Percentiles rank a stretch among this genome's conserved stretches.
Evolutionary conservation across 345 rosid genomes (phyloP).

Genomic region (Populus alba): DNA sequence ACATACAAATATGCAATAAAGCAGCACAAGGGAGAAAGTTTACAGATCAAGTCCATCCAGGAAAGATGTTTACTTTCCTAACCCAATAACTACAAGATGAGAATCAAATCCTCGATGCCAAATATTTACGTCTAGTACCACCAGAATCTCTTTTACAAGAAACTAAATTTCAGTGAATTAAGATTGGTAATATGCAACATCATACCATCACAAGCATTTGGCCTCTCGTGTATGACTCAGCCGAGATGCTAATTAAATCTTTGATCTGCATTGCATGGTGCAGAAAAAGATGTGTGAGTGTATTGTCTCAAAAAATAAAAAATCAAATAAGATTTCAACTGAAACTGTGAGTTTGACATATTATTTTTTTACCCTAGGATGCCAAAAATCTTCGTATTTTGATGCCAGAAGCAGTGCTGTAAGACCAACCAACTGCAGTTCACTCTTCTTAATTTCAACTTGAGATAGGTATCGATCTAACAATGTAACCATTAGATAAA

Average conservation of each 20-base stretch:
- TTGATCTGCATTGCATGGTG: slow-evolving; percentile 52
- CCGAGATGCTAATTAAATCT: slow-evolving; percentile 84
- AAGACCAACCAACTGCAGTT: slow-evolving; percentile 92
- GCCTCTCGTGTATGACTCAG: slow-evolving; percentile 71
- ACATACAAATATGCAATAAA: background rate
- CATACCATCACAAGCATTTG: slow-evolving; percentile 76
- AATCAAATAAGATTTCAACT: background rate
- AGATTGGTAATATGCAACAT: background rate
- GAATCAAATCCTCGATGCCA: background rate
- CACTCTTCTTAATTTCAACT: slow-evolving; percentile 63
- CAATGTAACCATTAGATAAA: slow-evolving; percentile 75
- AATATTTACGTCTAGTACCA: too few relatives aligned
- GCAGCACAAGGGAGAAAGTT: background rate
- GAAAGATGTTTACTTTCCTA: background rate
- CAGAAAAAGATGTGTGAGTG: background rate
- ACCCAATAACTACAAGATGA: background rate
- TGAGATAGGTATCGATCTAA: slow-evolving; percentile 78
- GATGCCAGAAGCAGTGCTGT: slow-evolving; percentile 82
- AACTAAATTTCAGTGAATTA: background rate
- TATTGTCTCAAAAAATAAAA: background rate
- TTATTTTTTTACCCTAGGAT: slow-evolving; percentile 65
- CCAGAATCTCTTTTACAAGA: background rate
- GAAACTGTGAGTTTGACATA: background rate
- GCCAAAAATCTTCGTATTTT: slow-evolving; percentile 96
- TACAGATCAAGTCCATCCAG: background rate